A percentile compares a stretch with the other conserved stretches of the same genome.
Conservation (phyloP, 371 early-diverging fungal species). For the Mucor indicus region DNA sequence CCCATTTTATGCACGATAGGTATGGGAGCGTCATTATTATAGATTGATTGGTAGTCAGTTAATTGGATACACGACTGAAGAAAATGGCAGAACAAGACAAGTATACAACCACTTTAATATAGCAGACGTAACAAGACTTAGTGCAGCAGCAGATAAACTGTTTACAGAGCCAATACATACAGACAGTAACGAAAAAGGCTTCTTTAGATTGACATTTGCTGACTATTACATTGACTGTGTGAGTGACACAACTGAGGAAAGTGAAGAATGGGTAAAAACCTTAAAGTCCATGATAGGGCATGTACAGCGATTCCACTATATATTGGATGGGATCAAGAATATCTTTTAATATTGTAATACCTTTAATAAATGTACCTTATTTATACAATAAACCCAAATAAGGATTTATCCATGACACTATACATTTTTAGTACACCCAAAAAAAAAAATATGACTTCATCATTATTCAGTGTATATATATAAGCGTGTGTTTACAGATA, state of each 20-base stretch:
- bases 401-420: too few relatives aligned
- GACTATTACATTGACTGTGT: slow-evolving; percentile 42
- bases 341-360: too few relatives aligned
- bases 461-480: too few relatives aligned
- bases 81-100: slow-evolving; percentile 8
- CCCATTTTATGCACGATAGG: slow-evolving; percentile 11
- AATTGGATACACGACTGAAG: slow-evolving; percentile 25
- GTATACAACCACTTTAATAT: slow-evolving; percentile 37
- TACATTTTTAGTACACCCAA: too few relatives aligned
- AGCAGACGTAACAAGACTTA: slow-evolving; percentile 34
- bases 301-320: too few relatives aligned
- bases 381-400: too few relatives aligned
- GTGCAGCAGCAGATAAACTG: slow-evolving; percentile 41
- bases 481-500: too few relatives aligned
- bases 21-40: slow-evolving; percentile 40
- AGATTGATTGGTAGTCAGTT: slow-evolving; percentile 38
- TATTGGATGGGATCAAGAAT: too few relatives aligned
- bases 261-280: slow-evolving; percentile 44
- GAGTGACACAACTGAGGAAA: slow-evolving; percentile 33
- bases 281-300: slow-evolving; percentile 45
- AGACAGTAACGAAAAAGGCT: slow-evolving; percentile 33
- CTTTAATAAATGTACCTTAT: too few relatives aligned
- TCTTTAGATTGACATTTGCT: slow-evolving; percentile 37
- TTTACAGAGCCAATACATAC: slow-evolving; percentile 33
- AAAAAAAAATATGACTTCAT: too few relatives aligned